These are phyloP conservation scores for Diplodia scrobiculata DNA, from an alignment of 2,329 filamentous ascomycete genomes.

Conservation along the genomic window DNA sequence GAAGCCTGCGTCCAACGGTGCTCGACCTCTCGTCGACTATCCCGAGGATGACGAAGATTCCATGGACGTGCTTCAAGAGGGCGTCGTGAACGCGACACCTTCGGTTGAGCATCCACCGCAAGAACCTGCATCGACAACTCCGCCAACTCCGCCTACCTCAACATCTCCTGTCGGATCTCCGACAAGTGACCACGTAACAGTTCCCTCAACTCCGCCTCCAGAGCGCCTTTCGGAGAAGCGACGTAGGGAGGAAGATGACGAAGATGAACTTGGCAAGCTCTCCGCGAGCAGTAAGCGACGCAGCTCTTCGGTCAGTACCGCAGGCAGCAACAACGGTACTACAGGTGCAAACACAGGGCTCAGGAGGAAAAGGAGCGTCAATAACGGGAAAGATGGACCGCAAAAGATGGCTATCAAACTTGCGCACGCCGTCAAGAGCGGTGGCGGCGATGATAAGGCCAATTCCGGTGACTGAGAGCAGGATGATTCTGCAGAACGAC, in stretches of 20 bases:
- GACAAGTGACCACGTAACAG: conserved; percentile 9
- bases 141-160: conserved; percentile 20
- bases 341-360: conserved; percentile 36
- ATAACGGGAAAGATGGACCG: conserved; percentile 48
- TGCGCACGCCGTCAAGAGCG: conserved; percentile 42
- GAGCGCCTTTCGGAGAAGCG: conserved; percentile 87
- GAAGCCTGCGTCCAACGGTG: conserved; percentile 57
- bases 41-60: conserved; percentile 81
- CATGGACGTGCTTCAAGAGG: conserved; percentile 51
- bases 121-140: background rate
- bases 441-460: conserved; percentile 29
- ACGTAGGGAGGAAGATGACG: conserved; percentile 87
- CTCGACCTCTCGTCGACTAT: conserved; percentile 81
- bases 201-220: conserved; percentile 47
- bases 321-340: conserved; percentile 32
- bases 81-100: background rate
- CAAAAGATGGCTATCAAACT: conserved; percentile 48
- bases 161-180: conserved; percentile 27
- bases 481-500: background rate
- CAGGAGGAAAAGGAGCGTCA: conserved; percentile 44
- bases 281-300: conserved; percentile 54
- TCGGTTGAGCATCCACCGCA: conserved; percentile 9
- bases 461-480: conserved; percentile 4
- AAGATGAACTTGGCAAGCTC: conserved; percentile 86
- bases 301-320: conserved; percentile 44